Evolutionary conservation across 2,329 filamentous ascomycete genomes (phyloP), one percentile per base, ranked within the genome.

Genomic region (Pestalotiopsis sp.): DNA sequence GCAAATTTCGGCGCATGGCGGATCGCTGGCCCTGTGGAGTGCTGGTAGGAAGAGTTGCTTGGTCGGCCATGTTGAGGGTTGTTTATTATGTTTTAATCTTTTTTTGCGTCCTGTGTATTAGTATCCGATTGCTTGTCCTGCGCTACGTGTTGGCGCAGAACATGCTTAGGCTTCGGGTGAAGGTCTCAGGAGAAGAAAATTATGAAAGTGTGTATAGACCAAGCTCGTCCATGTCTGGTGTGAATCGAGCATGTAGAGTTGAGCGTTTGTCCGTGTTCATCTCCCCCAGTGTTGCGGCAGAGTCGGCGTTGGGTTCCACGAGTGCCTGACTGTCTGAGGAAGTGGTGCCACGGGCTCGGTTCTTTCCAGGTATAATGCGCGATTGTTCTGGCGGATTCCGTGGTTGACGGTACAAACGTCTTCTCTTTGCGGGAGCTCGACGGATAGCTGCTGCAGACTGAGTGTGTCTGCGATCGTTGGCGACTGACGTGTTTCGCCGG

Each of bases 1-100:
- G 81, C 48, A 78, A 74, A 35, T 80, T 77, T 68, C 81, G 80
- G 70, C 81, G 80, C 30, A 80, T 75, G 24, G 77, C 69, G 68
- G 78, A 73, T 66, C 82, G 78, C 64, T 79, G 78, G 68, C 76
- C 79, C 67, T 73, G 75, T 48, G 78, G 76, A 72, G 77, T 78
- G 66, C 78, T 75, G 69, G 73, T 68, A 64, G 73, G 74, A 67
- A 72, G 44, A 44, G 6, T 48, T 55, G 72, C 66, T 65, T 69
- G 75, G 70, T 83, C 81, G 68, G 75, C 71, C 76, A 78, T 68
- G 66, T 58, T 66, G 67, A 61, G 65, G 30, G 40, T 40, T 70
- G 69, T 52, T 52, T 52, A 14, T 48, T 14, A 14, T 52, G 17
- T 52, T 52, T 52, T 52, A n/a, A 52, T n/a, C 17, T n/a, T 52